Percentiles rank a stretch among this genome's conserved stretches.
phyloP scores from a whole-genome alignment of 2,329 filamentous ascomycete genomes.

The Setomelanomma holmii region DNA sequence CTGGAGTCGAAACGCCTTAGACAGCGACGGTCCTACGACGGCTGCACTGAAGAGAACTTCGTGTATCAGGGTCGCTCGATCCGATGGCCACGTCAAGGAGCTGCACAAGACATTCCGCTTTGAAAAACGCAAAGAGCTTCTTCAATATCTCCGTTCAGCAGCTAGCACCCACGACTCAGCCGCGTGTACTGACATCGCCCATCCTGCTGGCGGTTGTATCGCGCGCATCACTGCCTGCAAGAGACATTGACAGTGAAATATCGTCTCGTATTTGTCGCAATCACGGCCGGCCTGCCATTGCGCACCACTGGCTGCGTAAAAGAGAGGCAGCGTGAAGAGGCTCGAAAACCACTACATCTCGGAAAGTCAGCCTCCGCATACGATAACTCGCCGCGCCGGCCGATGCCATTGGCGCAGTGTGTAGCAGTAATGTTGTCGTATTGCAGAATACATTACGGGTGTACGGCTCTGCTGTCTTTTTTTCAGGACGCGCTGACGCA shows the following conservation, averaged over 20 bases:
- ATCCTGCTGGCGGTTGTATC: slow-evolving; percentile 10
- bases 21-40: slow-evolving; percentile 7
- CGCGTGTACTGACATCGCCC: slow-evolving; percentile 28
- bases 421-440: slow-evolving; percentile 29
- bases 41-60: slow-evolving; percentile 10
- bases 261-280: slow-evolving; percentile 22
- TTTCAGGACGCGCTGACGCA: slow-evolving; percentile 17
- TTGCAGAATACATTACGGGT: slow-evolving; percentile 36
- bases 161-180: slow-evolving; percentile 32
- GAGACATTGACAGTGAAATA: slow-evolving; percentile 15
- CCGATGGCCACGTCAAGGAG: slow-evolving; percentile 23
- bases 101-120: slow-evolving; percentile 10
- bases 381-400: slow-evolving; percentile 3
- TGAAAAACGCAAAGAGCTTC: slow-evolving; percentile 16
- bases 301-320: slow-evolving; percentile 9
- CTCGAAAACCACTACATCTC: no score
- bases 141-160: slow-evolving; percentile 12
- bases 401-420: background rate
- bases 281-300: slow-evolving; percentile 8
- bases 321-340: background rate
- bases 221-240: slow-evolving; percentile 19
- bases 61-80: slow-evolving; percentile 15
- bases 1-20: slow-evolving; percentile 14
- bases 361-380: slow-evolving; percentile 2
- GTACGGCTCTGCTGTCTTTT: slow-evolving; percentile 22